A percentile compares a stretch with the other conserved stretches of the same genome.
These are phyloP conservation scores for Lodderomyces margitis DNA, from an alignment of 1,139 yeast genomes.

Conservation along the genomic window DNA sequence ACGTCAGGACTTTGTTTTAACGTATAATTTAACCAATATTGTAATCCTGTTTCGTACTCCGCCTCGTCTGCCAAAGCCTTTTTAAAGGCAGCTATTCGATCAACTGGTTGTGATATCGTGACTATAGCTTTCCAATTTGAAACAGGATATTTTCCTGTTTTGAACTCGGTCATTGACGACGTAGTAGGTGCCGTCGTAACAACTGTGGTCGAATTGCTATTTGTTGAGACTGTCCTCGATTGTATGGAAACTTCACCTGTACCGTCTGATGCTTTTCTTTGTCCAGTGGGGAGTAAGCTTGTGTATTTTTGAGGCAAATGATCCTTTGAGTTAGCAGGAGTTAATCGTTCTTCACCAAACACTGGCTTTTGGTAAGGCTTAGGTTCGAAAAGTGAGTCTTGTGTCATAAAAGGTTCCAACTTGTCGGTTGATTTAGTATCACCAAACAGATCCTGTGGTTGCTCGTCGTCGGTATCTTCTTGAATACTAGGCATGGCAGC, in stretches of 20 bases:
- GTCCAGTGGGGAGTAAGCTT: slow-evolving; percentile 20
- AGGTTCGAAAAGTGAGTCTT: slow-evolving; percentile 33
- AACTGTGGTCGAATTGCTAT: slow-evolving; percentile 5
- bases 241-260: slow-evolving; percentile 2
- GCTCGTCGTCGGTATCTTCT: slow-evolving; percentile 30
- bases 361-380: slow-evolving; percentile 22
- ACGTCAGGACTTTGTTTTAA: slow-evolving; percentile 31
- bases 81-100: slow-evolving; percentile 39
- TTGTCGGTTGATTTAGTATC: slow-evolving; percentile 8
- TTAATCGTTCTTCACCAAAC: slow-evolving; percentile 32
- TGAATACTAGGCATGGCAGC: slow-evolving; percentile 37
- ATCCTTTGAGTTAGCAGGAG: slow-evolving; percentile 26
- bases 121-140: slow-evolving; percentile 47
- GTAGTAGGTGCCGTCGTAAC: slow-evolving; percentile 7
- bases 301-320: slow-evolving; percentile 20
- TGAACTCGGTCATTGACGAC: slow-evolving; percentile 1
- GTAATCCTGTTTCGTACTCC: slow-evolving; percentile 45
- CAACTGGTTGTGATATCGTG: slow-evolving; percentile 41
- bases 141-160: slow-evolving; percentile 27
- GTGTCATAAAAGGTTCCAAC: slow-evolving; percentile 6
- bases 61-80: slow-evolving; percentile 43
- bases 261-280: slow-evolving; percentile 10
- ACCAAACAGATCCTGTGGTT: slow-evolving; percentile 7
- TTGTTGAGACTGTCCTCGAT: not conserved
- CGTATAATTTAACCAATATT: slow-evolving; percentile 45